phyloP scores from a whole-genome alignment of 2,329 filamentous ascomycete genomes.

The Pezicula neosporulosa region DNA sequence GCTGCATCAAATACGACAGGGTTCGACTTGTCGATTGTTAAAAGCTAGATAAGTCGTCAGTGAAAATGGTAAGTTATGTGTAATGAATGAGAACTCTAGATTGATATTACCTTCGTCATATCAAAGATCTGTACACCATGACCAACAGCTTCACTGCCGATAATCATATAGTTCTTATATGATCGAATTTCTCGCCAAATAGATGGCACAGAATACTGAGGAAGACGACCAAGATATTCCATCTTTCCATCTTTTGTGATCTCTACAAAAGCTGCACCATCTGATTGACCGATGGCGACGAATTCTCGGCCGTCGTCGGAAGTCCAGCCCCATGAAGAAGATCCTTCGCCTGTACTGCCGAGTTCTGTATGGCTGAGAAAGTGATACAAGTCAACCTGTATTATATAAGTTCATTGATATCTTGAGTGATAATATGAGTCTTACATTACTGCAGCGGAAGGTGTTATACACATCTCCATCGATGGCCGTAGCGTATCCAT shows the following conservation, averaged over 20 bases:
- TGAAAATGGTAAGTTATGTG: neutral
- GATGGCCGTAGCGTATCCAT: constrained; percentile 41
- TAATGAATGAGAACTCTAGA: neutral
- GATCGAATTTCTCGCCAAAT: constrained; percentile 35
- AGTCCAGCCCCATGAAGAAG: constrained; percentile 38
- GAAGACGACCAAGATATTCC: constrained; percentile 42
- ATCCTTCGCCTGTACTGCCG: constrained; percentile 40
- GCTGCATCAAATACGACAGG: constrained; percentile 33
- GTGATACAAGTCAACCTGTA: constrained; percentile 48
- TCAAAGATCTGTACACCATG: constrained; percentile 55
- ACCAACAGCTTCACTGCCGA: constrained; percentile 37
- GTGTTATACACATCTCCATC: constrained; percentile 43
- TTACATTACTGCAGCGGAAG: constrained; percentile 41
- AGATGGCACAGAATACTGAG: constrained; percentile 33
- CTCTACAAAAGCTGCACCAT: constrained; percentile 48
- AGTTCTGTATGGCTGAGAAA: constrained; percentile 52
- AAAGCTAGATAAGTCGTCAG: constrained; percentile 31
- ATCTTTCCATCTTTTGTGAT: constrained; percentile 40
- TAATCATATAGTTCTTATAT: constrained; percentile 32
- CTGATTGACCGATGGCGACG: constrained; percentile 42
- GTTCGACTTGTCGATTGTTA: constrained; percentile 37
- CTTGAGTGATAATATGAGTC: neutral
- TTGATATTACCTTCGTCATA: constrained; percentile 39
- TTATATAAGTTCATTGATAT: neutral
- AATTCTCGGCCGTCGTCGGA: constrained; percentile 45